Conservation (phyloP, 768 basidiomycete species). For the Calocera cornea region DNA sequence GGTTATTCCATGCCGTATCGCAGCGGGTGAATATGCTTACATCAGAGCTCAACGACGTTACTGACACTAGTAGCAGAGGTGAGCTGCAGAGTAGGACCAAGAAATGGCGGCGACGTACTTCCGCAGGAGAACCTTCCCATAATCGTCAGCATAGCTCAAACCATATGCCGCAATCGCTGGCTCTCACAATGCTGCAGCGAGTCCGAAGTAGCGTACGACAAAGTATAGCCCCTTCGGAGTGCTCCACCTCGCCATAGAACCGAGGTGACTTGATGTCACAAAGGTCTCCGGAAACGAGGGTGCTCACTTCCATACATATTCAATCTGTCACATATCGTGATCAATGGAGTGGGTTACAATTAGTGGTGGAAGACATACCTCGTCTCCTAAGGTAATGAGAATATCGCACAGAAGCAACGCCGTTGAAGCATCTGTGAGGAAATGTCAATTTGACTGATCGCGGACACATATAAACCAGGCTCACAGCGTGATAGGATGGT, state of each 20-base stretch:
- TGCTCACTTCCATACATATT: neutral
- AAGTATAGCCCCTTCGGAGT: neutral
- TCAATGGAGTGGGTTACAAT: neutral
- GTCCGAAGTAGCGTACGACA: neutral
- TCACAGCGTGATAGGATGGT: neutral
- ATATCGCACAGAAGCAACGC: neutral
- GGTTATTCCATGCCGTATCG: too few relatives aligned
- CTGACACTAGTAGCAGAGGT: too few relatives aligned
- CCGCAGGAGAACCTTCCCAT: neutral
- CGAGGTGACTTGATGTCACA: neutral
- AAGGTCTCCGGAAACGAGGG: neutral
- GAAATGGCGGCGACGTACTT: neutral
- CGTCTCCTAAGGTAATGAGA: neutral
- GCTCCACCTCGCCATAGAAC: neutral
- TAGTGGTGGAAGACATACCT: neutral
- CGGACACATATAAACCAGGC: too few relatives aligned
- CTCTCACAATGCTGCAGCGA: neutral
- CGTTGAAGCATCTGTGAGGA: neutral
- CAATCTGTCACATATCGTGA: neutral
- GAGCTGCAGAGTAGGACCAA: neutral
- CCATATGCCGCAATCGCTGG: neutral
- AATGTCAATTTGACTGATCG: too few relatives aligned
- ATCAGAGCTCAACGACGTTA: too few relatives aligned
- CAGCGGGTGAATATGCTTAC: too few relatives aligned
- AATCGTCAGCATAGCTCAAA: neutral